Base-by-base conservation (phyloP, 2,329 filamentous ascomycete species). In the Trematosphaeria pertusa region DNA sequence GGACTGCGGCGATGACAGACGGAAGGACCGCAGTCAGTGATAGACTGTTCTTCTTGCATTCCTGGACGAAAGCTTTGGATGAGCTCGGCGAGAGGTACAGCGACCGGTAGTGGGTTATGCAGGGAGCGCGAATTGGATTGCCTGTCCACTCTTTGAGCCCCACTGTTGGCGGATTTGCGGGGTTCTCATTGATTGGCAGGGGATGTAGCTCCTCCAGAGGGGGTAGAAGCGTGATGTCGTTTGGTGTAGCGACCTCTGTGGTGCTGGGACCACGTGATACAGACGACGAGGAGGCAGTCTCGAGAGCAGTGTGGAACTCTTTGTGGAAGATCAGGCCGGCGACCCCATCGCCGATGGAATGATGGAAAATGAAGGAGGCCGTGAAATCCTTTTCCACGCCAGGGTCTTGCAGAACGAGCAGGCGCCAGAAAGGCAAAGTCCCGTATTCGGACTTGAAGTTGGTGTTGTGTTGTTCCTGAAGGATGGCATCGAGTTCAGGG, bases 351-450 rank as follows among this genome's bases (percentile, higher is more conserved):
- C 71, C 73, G 40, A 78, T 63, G 4, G 69, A 70, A 58, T 79
- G 76, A 40, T 79, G 75, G 47, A 67, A 76, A 9, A 78, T 66
- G 52, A 77, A 78, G 4, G 58, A 65, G 1, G 69, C 73, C 0
- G 73, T 76, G 42, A 78, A 78, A 1, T 56, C 53, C 24, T 12
- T 54, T 3, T 34, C 24, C 2, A 14, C 7, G 26, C 24, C 41
- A 18, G 21, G n/a, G 9, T 45, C 22, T 44, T 3, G 48, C 47
- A 78, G 46, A 24, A 78, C 52, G 11, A 68, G 53, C 3, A 78
- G 53, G 32, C 75, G 69, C 76, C 76, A 79, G 47, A 71, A 71
- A 0, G 74, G 71, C 17, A 54, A 12, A 2, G 18, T 28, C 1
- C 50, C 53, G 14, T 64, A 51, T 2, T 61, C 62, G 4, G 61